phyloP scores from a whole-genome alignment of 2,329 filamentous ascomycete genomes.

The Shiraia sp. region DNA sequence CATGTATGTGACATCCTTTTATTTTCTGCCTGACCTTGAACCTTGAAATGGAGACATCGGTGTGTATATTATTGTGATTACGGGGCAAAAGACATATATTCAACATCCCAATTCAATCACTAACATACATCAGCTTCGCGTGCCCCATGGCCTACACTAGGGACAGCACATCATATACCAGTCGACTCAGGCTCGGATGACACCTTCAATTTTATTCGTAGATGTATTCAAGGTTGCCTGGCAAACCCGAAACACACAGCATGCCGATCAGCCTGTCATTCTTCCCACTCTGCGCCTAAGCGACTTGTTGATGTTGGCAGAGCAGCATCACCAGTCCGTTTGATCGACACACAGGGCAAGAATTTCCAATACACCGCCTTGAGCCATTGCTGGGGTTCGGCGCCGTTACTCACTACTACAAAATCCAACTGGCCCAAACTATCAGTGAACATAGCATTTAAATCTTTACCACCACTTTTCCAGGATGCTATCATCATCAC shows the following conservation, averaged over 20 bases:
- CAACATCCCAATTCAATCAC: not conserved
- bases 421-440: constrained; percentile 34
- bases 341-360: constrained; percentile 37
- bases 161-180: constrained; percentile 33
- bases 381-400: constrained; percentile 38
- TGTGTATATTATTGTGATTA: not conserved
- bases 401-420: constrained; percentile 26
- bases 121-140: constrained; percentile 26
- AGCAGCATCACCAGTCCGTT: constrained; percentile 30
- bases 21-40: too few relatives aligned
- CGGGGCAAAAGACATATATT: not conserved
- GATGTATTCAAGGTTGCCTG: constrained; percentile 38
- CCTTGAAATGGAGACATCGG: not conserved
- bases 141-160: constrained; percentile 36
- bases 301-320: constrained; percentile 38
- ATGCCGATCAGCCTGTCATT: constrained; percentile 24
- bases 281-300: constrained; percentile 26
- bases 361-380: constrained; percentile 34
- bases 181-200: constrained; percentile 37
- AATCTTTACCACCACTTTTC: constrained; percentile 28
- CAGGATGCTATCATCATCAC: constrained; percentile 37
- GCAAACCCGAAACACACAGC: constrained; percentile 34
- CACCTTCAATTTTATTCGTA: constrained; percentile 37
- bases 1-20: constrained; percentile 23
- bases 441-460: constrained; percentile 29